phyloP scores from a whole-genome alignment of 1,284 basidiomycete species.

The Ustilago tritici region DNA sequence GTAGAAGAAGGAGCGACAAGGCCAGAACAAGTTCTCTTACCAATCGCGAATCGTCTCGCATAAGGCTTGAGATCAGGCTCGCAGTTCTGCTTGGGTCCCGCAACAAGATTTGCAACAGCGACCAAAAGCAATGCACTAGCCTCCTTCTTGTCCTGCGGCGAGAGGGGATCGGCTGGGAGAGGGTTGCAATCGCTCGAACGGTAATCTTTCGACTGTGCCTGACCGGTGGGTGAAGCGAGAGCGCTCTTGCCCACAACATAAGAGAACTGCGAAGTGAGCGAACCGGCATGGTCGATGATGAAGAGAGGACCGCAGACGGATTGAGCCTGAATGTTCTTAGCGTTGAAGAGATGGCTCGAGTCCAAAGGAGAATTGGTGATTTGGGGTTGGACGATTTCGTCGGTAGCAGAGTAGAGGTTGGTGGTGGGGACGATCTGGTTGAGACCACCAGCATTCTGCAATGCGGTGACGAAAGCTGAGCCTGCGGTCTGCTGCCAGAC shows the following conservation, averaged over 20 bases:
- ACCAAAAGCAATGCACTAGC: conserved; percentile 15
- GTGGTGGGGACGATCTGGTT: conserved; percentile 41
- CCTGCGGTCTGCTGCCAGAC: conserved; percentile 44
- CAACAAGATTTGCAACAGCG: conserved; percentile 11
- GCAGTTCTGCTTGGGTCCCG: conserved; percentile 39
- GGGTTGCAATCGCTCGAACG: conserved; percentile 27
- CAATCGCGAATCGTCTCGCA: conserved; percentile 26
- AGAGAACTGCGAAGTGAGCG: conserved; percentile 28
- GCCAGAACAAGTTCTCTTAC: conserved; percentile 39
- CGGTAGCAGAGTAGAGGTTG: conserved; percentile 34
- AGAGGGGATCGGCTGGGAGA: conserved; percentile 17
- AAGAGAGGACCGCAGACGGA: conserved; percentile 19
- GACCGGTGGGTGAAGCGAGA: conserved; percentile 1
- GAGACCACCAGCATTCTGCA: conserved; percentile 41
- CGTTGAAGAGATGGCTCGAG: conserved; percentile 29
- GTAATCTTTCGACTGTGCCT: conserved; percentile 26
- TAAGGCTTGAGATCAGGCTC: conserved; percentile 48
- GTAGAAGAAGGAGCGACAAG: neutral
- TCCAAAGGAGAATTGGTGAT: conserved; percentile 14
- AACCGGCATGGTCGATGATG: conserved; percentile 31
- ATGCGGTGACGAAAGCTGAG: conserved; percentile 24
- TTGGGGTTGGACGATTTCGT: conserved; percentile 44
- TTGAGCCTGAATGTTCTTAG: conserved; percentile 42
- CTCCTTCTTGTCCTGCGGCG: conserved; percentile 24
- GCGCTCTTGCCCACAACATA: conserved; percentile 36